phyloP scores from a whole-genome alignment of 139 green algal species.

The Volvox africanus region DNA sequence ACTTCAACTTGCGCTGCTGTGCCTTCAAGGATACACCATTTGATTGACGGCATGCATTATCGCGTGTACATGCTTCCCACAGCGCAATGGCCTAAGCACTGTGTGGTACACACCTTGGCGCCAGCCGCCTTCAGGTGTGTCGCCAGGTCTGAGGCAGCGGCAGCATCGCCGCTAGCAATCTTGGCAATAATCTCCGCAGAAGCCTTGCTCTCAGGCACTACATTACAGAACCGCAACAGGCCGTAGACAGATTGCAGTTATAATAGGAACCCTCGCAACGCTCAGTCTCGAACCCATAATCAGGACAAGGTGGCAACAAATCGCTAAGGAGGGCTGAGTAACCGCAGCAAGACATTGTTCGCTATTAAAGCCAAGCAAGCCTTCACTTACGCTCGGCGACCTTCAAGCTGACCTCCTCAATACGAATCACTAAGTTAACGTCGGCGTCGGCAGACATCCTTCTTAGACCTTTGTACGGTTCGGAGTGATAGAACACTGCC shows the following conservation, averaged over 20 bases:
- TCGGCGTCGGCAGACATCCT: slow-evolving; percentile 46
- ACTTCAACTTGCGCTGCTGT: no score
- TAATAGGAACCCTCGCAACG: background rate
- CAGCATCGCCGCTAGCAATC: slow-evolving; percentile 29
- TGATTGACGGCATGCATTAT: no score
- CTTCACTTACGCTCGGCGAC: slow-evolving; percentile 40
- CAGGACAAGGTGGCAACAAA: no score
- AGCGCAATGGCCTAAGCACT: no score
- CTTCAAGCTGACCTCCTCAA: slow-evolving; percentile 46
- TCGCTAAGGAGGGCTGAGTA: no score
- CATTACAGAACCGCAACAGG: background rate
- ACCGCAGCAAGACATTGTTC: no score
- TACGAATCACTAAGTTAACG: slow-evolving; percentile 44
- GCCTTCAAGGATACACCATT: no score
- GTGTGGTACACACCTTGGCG: slow-evolving; percentile 17
- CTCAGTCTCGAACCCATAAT: no score
- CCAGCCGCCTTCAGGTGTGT: slow-evolving; percentile 44
- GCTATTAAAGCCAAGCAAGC: background rate
- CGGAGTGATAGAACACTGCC: background rate
- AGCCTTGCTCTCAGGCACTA: slow-evolving; percentile 46
- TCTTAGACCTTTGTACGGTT: background rate
- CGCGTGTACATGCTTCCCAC: no score
- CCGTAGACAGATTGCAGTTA: background rate
- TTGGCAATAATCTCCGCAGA: slow-evolving; percentile 49
- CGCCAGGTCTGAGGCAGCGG: slow-evolving; percentile 10